Conservation (phyloP, 2,329 filamentous ascomycete species). For the Helminthosporium solani region DNA sequence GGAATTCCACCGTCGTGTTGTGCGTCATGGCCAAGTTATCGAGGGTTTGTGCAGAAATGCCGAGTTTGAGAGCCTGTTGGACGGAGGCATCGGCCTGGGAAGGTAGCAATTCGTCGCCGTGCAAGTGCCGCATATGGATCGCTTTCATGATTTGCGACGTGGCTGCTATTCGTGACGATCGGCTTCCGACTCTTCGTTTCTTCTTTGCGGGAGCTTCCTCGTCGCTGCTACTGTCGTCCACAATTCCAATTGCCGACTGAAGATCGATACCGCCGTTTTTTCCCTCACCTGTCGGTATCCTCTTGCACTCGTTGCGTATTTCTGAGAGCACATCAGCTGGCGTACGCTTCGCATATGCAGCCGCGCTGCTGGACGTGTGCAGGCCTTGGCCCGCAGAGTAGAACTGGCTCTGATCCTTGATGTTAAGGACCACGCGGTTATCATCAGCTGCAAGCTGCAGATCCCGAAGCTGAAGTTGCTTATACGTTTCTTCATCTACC, state of each 20-base stretch:
- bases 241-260: conserved; percentile 64
- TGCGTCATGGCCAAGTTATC: conserved; percentile 74
- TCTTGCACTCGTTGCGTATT: conserved; percentile 64
- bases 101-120: conserved; percentile 49
- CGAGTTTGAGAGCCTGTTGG: conserved; percentile 33
- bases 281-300: conserved; percentile 29
- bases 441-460: conserved; percentile 73
- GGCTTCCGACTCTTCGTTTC: conserved; percentile 66
- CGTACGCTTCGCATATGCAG: conserved; percentile 67
- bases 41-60: conserved; percentile 51
- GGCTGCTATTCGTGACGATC: conserved; percentile 63
- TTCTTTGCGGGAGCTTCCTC: conserved; percentile 61
- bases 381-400: conserved; percentile 59
- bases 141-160: conserved; percentile 67
- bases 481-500: conserved; percentile 71
- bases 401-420: conserved; percentile 83
- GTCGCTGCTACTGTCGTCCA: conserved; percentile 62
- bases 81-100: conserved; percentile 24
- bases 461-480: conserved; percentile 75
- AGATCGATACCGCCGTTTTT: conserved; percentile 52
- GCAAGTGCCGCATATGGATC: conserved; percentile 61
- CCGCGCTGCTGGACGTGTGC: conserved; percentile 50
- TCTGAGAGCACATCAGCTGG: conserved; percentile 66
- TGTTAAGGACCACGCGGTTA: conserved; percentile 77
- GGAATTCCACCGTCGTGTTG: conserved; percentile 89